Base-by-base conservation (phyloP, 345 rosid species). In the Murraya paniculata region DNA sequence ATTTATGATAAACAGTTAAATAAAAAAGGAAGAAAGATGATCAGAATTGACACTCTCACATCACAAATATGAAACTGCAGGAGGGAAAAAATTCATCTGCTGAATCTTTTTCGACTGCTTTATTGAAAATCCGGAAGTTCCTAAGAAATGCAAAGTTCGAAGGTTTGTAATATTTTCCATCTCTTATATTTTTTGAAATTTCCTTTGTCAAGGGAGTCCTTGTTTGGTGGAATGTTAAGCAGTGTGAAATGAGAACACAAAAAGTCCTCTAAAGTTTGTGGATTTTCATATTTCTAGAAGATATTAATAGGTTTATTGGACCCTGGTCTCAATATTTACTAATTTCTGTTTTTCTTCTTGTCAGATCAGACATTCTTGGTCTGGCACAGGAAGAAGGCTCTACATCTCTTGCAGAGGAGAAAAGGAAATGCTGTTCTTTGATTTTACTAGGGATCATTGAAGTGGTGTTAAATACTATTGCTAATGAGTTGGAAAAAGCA, bases 291-390 rank as follows among this genome's bases (percentile, higher is more conserved):
- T 53, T 16, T 64, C 33, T 56, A 64, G 60, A 66, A 39, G 31
- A 82, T 74, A 38, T 7, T 56, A 4, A 48, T 18, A 22, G 30
- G 8, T 64, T 67, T 48, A 18, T 58, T 60, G 66, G 71, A 61
- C 38, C 9, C 1, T 10, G 13, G 7, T 53, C 10, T 24, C 4
- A 36, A 22, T 45, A 7, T 36, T 74, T 48, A 61, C 75, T 62
- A 58, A 48, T 85, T 71, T 56, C 70, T 77, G 57, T 72, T 64
- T 74, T 61, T 76, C 72, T 84, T 73, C 77, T 76, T 84, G 85
- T 88, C 77, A 76, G 80, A 85, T 78, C 87, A 92, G 97, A 82
- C 80, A 88, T 91, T 75, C 85, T 91, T 81, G 85, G 88, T 81
- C 89, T 79, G 79, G 80, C 82, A 64, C 85, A 82, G 48, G 95